A percentile compares a stretch with the other conserved stretches of the same genome.
Evolutionary conservation across 2,329 filamentous ascomycete genomes (phyloP).

Genomic region (Sphaerulina vaccinii): DNA sequence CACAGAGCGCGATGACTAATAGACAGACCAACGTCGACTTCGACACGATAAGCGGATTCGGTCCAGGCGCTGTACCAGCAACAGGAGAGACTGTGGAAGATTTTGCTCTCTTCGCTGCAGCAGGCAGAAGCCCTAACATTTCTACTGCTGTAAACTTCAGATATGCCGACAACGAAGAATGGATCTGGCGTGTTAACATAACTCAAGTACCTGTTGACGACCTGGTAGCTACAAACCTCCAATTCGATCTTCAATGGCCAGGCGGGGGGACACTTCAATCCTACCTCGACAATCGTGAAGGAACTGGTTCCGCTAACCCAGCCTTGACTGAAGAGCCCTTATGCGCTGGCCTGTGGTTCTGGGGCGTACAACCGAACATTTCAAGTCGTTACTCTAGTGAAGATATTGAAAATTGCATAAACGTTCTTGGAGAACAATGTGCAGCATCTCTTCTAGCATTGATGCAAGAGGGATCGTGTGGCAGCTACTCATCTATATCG

Average conservation of each 20-base stretch:
- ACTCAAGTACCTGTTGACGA: not conserved
- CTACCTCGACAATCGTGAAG: not conserved
- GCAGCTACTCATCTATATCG: not conserved
- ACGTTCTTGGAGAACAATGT: not conserved
- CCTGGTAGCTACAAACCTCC: not conserved
- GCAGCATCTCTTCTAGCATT: not conserved
- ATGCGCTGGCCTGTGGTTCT: not conserved
- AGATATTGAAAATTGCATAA: not conserved
- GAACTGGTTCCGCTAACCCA: not conserved
- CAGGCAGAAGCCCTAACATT: too few species aligned
- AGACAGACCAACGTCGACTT: too few species aligned
- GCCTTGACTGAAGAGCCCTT: not conserved
- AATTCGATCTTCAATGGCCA: not conserved
- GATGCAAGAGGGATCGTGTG: not conserved
- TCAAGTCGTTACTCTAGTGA: not conserved
- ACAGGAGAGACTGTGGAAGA: too few species aligned
- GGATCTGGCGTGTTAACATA: not conserved
- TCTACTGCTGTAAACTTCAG: too few species aligned
- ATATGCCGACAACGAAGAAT: too few species aligned
- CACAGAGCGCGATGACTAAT: too few species aligned
- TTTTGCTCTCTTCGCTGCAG: too few species aligned
- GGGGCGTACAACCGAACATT: not conserved
- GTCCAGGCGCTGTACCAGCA: too few species aligned
- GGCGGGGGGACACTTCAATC: not conserved
- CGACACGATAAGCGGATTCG: too few species aligned